A percentile compares a stretch with the other conserved stretches of the same genome.
Evolutionary conservation across 371 early-diverging fungal genomes (phyloP).

Genomic region (Mucor velutinosus): DNA sequence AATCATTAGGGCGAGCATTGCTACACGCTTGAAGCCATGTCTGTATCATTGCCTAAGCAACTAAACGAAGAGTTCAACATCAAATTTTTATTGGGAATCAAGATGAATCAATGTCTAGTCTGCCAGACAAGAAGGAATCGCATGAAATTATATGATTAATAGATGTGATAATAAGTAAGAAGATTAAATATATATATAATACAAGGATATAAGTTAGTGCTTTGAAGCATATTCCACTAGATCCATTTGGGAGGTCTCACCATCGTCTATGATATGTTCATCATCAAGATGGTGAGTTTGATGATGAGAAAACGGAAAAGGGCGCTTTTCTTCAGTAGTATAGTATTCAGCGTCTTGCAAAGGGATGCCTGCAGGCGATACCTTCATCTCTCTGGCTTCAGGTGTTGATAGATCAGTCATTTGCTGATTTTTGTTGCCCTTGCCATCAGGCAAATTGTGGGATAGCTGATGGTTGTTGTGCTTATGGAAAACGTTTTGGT

Average conservation of each 20-base stretch:
- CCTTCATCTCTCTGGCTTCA: constrained; percentile 8
- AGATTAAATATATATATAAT: too few relatives aligned
- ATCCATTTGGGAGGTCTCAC: constrained; percentile 24
- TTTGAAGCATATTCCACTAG: constrained; percentile 19
- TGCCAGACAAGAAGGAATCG: too few relatives aligned
- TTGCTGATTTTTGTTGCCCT: background rate
- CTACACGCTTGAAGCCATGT: too few relatives aligned
- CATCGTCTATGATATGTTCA: constrained; percentile 22
- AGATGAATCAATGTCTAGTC: too few relatives aligned
- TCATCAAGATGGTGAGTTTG: constrained; percentile 18
- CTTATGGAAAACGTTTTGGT: constrained; percentile 28
- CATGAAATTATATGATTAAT: too few relatives aligned
- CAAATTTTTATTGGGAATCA: too few relatives aligned
- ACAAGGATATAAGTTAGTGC: constrained; percentile 1
- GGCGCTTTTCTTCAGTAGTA: background rate
- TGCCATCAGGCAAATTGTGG: background rate
- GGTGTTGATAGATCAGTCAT: background rate
- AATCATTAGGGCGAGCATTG: too few relatives aligned
- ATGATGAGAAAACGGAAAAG: constrained; percentile 11
- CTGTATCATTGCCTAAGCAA: too few relatives aligned
- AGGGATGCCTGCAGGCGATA: constrained; percentile 13
- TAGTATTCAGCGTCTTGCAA: constrained; percentile 11
- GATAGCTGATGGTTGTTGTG: constrained; percentile 20
- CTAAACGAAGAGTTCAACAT: too few relatives aligned
- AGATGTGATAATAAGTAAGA: too few relatives aligned